Evolutionary conservation across 768 basidiomycete species (phyloP), one percentile per base, ranked within the genome.

Genomic region (Boletus vinaceobasis): DNA sequence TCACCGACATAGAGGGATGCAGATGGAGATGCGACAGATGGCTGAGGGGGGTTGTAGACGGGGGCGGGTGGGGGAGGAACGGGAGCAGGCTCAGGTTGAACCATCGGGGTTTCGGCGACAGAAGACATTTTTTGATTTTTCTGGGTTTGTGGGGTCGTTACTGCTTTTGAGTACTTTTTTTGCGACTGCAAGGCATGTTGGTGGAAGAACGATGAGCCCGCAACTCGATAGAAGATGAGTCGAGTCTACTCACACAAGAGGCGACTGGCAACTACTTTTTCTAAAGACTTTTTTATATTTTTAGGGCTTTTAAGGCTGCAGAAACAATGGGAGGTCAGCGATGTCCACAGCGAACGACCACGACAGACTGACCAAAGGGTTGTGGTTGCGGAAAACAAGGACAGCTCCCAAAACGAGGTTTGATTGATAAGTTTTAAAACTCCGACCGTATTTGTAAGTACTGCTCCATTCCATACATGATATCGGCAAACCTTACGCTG

Each of bases 1-100:
- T 99, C 97, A 56, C 97, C 97, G 59, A 99, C 97, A 77, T 99
- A 99, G 65, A 99, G 90, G 55, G 94, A 97, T 23, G 91, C 91
- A 50, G 90, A 92, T 23, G 90, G 90, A 55, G 87, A 79, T 39
- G 85, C 75, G 56, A 74, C 69, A n/a, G 77, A 66, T n/a, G 67
- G 60, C 50, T 76, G 71, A 33, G 85, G 75, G 54, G 83, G 76
- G 62, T 82, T 82, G 71, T 85, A 83, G 38, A 77, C 68, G n/a
- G 85, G 77, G 43, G 79, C 78, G 53, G 79, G 72, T 40, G 65
- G 55, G 36, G 77, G 71, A 42, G 75, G 58, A 45, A 80, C 76
- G 53, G 78, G 65, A 60, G 74, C 67, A 58, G 77, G 74, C 61
- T 81, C 79, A 43, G 80, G 74, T 59, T 76, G 76, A 65, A 79